A percentile compares a stretch with the other conserved stretches of the same genome.
These are phyloP conservation scores for Xerocomus spinulosus DNA, from an alignment of 768 basidiomycete genomes.

Conservation along the genomic window DNA sequence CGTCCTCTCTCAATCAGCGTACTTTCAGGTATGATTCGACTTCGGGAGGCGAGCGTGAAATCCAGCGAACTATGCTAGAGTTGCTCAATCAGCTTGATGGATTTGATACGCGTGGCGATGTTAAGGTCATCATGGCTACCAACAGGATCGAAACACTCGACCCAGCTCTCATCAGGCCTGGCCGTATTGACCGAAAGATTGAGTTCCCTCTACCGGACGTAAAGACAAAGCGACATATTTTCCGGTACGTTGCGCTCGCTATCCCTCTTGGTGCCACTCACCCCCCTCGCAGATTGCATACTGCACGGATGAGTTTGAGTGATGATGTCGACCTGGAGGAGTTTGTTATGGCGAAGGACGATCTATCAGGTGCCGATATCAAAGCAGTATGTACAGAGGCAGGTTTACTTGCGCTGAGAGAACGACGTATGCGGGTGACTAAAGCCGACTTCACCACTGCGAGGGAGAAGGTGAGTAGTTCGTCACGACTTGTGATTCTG, in stretches of 20 bases:
- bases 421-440: conserved; percentile 90
- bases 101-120: conserved; percentile 99
- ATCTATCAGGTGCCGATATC: conserved; percentile 95
- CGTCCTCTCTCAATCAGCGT: conserved; percentile 3
- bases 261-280: conserved; percentile 4
- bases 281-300: conserved; percentile 61
- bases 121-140: conserved; percentile 99
- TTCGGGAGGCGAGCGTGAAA: conserved; percentile 97
- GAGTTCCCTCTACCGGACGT: conserved; percentile 97
- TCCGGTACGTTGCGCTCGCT: conserved; percentile 52
- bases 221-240: conserved; percentile 99
- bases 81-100: conserved; percentile 97
- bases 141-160: conserved; percentile 97
- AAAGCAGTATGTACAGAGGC: conserved; percentile 99
- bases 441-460: conserved; percentile 89
- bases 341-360: conserved; percentile 93
- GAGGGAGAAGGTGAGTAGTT: conserved; percentile 75
- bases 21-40: conserved; percentile 86
- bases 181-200: conserved; percentile 98
- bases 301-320: conserved; percentile 86
- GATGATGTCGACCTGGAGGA: conserved; percentile 94
- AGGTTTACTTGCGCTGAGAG: conserved; percentile 90
- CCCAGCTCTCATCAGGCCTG: conserved; percentile 96
- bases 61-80: conserved; percentile 98
- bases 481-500: background rate